These are phyloP conservation scores for Monilinia fructigena DNA, from an alignment of 2,329 filamentous ascomycete genomes.

Conservation along the genomic window DNA sequence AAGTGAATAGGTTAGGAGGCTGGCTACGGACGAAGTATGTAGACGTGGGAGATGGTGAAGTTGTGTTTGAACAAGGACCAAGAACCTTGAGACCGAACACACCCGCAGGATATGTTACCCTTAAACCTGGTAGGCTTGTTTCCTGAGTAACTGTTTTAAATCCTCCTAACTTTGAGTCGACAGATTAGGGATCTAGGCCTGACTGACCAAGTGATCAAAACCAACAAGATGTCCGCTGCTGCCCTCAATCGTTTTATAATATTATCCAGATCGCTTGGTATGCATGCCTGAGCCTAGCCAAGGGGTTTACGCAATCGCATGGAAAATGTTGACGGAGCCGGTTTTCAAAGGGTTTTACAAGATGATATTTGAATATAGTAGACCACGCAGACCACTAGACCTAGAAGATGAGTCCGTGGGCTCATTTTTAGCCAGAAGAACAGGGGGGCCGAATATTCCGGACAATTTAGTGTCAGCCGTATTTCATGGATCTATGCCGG, in stretches of 20 bases:
- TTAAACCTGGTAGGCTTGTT: constrained; percentile 30
- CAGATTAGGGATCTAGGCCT: constrained; percentile 60
- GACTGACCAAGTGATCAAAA: constrained; percentile 55
- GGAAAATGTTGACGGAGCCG: constrained; percentile 51
- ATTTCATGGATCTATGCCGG: constrained; percentile 92
- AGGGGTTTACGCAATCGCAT: constrained; percentile 38
- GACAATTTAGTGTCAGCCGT: constrained; percentile 74
- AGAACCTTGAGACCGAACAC: constrained; percentile 46
- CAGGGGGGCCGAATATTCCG: constrained; percentile 53
- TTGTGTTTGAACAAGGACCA: constrained; percentile 82
- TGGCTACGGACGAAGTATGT: constrained; percentile 74
- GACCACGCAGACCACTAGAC: constrained; percentile 39
- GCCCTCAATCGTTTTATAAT: constrained; percentile 71
- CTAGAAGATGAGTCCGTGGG: constrained; percentile 69
- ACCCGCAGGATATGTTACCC: constrained; percentile 32
- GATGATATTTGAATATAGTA: constrained; percentile 37
- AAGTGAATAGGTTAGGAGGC: constrained; percentile 67
- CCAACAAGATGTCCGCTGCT: constrained; percentile 49
- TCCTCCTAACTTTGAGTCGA: constrained; percentile 21
- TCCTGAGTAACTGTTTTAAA: constrained; percentile 25
- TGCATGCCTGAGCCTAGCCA: constrained; percentile 52
- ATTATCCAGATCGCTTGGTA: constrained; percentile 82
- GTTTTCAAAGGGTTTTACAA: constrained; percentile 49
- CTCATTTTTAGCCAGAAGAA: constrained; percentile 58
- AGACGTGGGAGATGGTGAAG: constrained; percentile 56